phyloP scores from a whole-genome alignment of 306 rosid genomes.

The Vachellia collinsii region DNA sequence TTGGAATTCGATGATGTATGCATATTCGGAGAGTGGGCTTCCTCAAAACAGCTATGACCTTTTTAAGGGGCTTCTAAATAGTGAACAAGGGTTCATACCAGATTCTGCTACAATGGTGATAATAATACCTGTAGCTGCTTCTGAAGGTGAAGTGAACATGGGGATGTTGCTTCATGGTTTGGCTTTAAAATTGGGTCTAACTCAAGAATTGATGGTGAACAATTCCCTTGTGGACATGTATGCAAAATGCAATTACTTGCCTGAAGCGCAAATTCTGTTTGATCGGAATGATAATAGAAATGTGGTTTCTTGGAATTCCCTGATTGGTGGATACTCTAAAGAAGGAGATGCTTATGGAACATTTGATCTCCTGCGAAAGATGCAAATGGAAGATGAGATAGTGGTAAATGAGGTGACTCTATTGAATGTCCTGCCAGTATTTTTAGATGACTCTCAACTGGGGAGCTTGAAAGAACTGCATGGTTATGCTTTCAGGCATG shows the following conservation, averaged over 20 bases:
- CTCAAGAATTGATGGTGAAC: conserved; percentile 57
- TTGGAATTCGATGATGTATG: conserved; percentile 76
- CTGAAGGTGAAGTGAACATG: conserved; percentile 47
- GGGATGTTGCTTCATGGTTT: conserved; percentile 77
- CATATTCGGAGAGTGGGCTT: conserved; percentile 59
- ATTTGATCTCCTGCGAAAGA: conserved; percentile 61
- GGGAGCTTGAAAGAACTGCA: conserved; percentile 72
- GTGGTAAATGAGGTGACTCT: conserved; percentile 67
- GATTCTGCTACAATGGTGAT: conserved; percentile 83
- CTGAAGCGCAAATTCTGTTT: conserved; percentile 55
- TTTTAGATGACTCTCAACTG: conserved; percentile 51
- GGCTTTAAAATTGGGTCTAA: conserved; percentile 64
- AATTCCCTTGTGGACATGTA: conserved; percentile 83
- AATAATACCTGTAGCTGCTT: conserved; percentile 63
- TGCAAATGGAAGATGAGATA: conserved; percentile 56
- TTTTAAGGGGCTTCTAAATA: conserved; percentile 49
- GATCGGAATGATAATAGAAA: conserved; percentile 52
- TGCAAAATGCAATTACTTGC: conserved; percentile 63
- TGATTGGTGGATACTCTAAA: conserved; percentile 69
- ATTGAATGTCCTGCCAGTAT: conserved; percentile 72
- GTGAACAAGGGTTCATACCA: conserved; percentile 51
- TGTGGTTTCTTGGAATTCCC: conserved; percentile 84
- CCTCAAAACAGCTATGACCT: conserved; percentile 45
- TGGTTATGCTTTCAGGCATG: conserved; percentile 62
- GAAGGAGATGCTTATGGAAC: conserved; percentile 52